phyloP scores from a whole-genome alignment of 164 flowering plant species.

The Tetrastigma voinierianum region DNA sequence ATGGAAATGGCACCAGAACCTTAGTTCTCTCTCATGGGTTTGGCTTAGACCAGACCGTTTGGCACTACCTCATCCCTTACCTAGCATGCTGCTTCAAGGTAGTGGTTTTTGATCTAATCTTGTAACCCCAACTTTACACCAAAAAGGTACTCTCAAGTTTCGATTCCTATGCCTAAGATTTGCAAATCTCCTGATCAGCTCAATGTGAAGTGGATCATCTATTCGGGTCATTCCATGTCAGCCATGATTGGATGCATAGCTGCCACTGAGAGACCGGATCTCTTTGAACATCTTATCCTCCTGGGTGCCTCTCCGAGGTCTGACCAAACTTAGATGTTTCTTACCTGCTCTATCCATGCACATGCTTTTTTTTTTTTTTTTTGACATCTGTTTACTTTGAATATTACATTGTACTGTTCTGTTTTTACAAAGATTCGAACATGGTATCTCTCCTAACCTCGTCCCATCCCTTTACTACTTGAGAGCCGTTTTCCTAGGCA shows the following conservation, averaged over 20 bases:
- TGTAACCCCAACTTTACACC: conserved; percentile 22
- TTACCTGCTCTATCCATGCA: background rate
- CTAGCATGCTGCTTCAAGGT: conserved; percentile 31
- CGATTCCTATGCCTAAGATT: conserved; percentile 26
- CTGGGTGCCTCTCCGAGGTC: conserved; percentile 44
- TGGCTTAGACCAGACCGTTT: conserved; percentile 34
- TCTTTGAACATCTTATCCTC: conserved; percentile 33
- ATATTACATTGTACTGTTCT: too few species aligned
- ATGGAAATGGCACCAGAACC: conserved; percentile 30
- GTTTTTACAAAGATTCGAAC: too few species aligned
- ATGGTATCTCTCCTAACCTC: too few species aligned
- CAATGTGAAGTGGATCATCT: conserved; percentile 16
- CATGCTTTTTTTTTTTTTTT: too few species aligned
- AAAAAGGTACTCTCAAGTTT: conserved; percentile 21
- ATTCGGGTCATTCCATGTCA: conserved; percentile 46
- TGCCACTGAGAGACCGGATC: conserved; percentile 33
- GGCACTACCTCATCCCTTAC: conserved; percentile 38
- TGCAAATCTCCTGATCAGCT: conserved; percentile 32
- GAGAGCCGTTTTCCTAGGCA: too few species aligned
- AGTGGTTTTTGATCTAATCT: conserved; percentile 36
- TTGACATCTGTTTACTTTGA: too few species aligned
- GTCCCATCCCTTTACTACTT: too few species aligned
- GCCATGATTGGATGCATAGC: conserved; percentile 48
- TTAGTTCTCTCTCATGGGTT: conserved; percentile 43
- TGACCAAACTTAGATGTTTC: background rate